Evolutionary conservation across 2,329 filamentous ascomycete species (phyloP), one percentile per base, ranked within the genome.

Genomic region (Pseudodiploospora longispora): DNA sequence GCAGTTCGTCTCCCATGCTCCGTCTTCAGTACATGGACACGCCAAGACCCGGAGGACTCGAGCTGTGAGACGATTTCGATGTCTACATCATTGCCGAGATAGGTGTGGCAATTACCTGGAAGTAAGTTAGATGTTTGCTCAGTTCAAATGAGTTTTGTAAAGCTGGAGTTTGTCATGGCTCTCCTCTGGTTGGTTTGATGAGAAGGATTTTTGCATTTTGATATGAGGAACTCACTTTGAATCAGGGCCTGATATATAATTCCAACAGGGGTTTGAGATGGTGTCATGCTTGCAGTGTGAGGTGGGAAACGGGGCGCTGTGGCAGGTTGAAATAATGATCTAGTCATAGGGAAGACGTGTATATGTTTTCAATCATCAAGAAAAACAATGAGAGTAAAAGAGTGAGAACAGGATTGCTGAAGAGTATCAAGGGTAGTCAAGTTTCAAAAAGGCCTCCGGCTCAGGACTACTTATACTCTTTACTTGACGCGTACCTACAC

Each of bases 81-180:
- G 8, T 50, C 34, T 19, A 49, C 50, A 28, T 57, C 45, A 39
- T 46, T 46, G 29, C 54, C 59, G 28, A 55, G 39, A 33, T 59
- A 50, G 44, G 52, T 47, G 30, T 49, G 49, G 36, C 57, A 59
- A 46, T 63, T 63, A 36, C 47, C 59, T 63, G 19, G 29, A 19
- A 27, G 1, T 5, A 29, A 19, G 19, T 19, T 19, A 19, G 19
- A 19, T 19, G 19, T 19, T 19, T 19, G 3, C 19, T 19, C 19
- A 19, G 19, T 19, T 19, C 19, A 19, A 19, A 19, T 19, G 19
- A 19, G 19, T 19, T 33, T 27, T 27, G 10, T 2, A 28, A 6
- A 28, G 10, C 10, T 38, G 12, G 27, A 29, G 29, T 12, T 38
- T 9, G 12, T 38, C 3, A 27, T 29, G 30, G 3, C 19, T 19